Percentiles rank a stretch among this genome's conserved stretches.
Evolutionary conservation across 345 rosid species (phyloP).

Genomic region (Linum tenue): DNA sequence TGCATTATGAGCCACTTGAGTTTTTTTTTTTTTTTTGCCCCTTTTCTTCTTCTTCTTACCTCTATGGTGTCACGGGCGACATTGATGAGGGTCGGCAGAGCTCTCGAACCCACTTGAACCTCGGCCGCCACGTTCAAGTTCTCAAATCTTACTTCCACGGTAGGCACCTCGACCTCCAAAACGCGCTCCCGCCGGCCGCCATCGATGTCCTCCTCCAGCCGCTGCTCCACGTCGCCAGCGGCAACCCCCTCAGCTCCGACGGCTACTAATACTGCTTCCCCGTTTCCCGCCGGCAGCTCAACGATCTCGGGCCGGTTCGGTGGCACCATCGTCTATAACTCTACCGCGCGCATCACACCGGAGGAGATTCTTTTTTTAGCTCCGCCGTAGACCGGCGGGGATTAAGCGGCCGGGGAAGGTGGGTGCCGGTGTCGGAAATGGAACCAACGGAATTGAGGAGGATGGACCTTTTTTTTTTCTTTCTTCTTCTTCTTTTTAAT

Average conservation of each 20-base stretch:
- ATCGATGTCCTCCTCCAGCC: conserved; percentile 7
- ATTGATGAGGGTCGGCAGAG: conserved; percentile 76
- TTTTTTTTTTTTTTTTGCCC: not conserved
- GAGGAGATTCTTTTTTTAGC: too few relatives aligned
- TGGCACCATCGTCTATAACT: conserved; percentile 26
- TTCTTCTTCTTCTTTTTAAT: too few relatives aligned
- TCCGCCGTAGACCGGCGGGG: too few relatives aligned
- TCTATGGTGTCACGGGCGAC: conserved; percentile 48
- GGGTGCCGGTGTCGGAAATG: too few relatives aligned
- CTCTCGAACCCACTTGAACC: conserved; percentile 67
- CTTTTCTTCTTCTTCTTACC: conserved; percentile 25
- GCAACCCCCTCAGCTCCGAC: too few relatives aligned
- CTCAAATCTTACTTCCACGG: conserved; percentile 68
- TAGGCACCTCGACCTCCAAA: conserved; percentile 70
- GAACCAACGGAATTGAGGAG: too few relatives aligned
- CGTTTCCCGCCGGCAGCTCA: conserved; percentile 27
- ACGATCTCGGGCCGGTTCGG: conserved; percentile 71
- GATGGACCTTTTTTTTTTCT: too few relatives aligned
- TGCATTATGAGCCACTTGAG: too few relatives aligned
- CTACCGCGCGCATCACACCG: too few relatives aligned
- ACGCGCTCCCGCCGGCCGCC: conserved; percentile 58
- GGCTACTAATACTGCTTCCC: too few relatives aligned
- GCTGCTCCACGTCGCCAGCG: too few relatives aligned
- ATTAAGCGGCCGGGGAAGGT: too few relatives aligned
- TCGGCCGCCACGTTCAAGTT: conserved; percentile 51